A percentile compares a stretch with the other conserved stretches of the same genome.
These are phyloP conservation scores for Caryopteris hybrid DNA, from an alignment of 305 asterid genomes.

Conservation along the genomic window DNA sequence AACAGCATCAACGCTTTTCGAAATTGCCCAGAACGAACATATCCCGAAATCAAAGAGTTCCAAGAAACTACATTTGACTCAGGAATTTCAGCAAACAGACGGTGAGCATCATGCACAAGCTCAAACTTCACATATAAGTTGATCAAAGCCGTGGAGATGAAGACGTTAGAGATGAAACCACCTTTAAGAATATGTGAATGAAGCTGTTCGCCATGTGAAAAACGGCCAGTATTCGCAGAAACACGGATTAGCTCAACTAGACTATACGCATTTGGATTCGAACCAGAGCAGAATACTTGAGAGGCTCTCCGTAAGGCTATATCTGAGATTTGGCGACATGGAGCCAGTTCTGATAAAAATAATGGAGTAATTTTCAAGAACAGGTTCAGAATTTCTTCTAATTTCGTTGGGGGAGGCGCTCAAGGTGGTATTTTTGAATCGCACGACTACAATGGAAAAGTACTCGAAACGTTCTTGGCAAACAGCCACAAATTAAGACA, in stretches of 20 bases:
- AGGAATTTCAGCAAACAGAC: slow-evolving; percentile 65
- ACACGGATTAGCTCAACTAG: slow-evolving; percentile 52
- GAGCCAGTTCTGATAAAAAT: slow-evolving; percentile 16
- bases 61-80: slow-evolving; percentile 71
- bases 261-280: slow-evolving; percentile 27
- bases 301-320: slow-evolving; percentile 22
- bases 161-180: slow-evolving; percentile 45
- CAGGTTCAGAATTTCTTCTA: slow-evolving; percentile 3
- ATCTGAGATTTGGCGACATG: slow-evolving; percentile 10
- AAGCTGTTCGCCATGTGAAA: slow-evolving; percentile 55
- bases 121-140: slow-evolving; percentile 46
- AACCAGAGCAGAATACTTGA: slow-evolving; percentile 34
- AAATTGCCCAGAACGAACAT: slow-evolving; percentile 53
- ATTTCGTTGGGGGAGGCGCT: not conserved
- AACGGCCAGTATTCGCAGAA: slow-evolving; percentile 31
- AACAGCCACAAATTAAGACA: no score
- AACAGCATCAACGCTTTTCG: slow-evolving; percentile 48
- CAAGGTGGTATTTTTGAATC: not conserved
- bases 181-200: slow-evolving; percentile 45
- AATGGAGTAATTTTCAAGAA: slow-evolving; percentile 12
- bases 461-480: no score
- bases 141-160: slow-evolving; percentile 49
- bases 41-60: slow-evolving; percentile 78
- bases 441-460: no score
- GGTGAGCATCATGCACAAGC: slow-evolving; percentile 39